phyloP scores from a whole-genome alignment of 1,284 basidiomycete species.

The Trichosporon coremiiforme region DNA sequence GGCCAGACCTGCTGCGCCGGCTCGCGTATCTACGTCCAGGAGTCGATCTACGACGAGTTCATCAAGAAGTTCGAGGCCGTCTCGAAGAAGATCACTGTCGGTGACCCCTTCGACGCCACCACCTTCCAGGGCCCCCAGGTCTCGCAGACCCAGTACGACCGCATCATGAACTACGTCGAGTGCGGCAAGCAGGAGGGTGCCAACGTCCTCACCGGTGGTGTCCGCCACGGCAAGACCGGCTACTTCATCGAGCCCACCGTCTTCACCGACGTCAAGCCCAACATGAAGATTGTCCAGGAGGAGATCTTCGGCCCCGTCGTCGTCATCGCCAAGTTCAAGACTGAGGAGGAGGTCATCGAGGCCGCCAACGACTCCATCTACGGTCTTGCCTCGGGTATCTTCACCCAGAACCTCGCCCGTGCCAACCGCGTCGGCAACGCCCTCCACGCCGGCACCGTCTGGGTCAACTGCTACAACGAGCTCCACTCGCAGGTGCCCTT shows the following conservation, averaged over 20 bases:
- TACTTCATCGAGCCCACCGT: constrained; percentile 68
- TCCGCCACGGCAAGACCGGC: constrained; percentile 68
- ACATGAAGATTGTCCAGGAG: constrained; percentile 86
- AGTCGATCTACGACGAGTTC: constrained; percentile 71
- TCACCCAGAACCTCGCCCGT: constrained; percentile 74
- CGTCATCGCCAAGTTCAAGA: constrained; percentile 65
- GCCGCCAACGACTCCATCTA: constrained; percentile 84
- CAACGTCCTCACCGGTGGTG: constrained; percentile 75
- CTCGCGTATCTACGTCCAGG: constrained; percentile 68
- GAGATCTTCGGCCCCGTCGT: constrained; percentile 83
- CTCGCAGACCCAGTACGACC: constrained; percentile 57
- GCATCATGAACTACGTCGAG: constrained; percentile 86
- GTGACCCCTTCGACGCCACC: constrained; percentile 71
- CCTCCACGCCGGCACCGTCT: constrained; percentile 70
- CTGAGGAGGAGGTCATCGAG: constrained; percentile 73
- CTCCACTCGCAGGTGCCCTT: constrained; percentile 71
- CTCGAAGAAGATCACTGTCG: constrained; percentile 47
- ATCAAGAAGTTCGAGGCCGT: constrained; percentile 40
- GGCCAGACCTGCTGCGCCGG: constrained; percentile 75
- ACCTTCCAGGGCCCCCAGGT: constrained; percentile 89
- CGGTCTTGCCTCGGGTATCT: constrained; percentile 85
- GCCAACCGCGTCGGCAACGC: constrained; percentile 74
- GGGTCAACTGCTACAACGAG: constrained; percentile 75
- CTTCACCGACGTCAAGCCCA: constrained; percentile 73
- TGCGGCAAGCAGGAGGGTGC: constrained; percentile 82